Base-by-base conservation (phyloP, 2,329 filamentous ascomycete genomes). In the Endothia cerciana region DNA sequence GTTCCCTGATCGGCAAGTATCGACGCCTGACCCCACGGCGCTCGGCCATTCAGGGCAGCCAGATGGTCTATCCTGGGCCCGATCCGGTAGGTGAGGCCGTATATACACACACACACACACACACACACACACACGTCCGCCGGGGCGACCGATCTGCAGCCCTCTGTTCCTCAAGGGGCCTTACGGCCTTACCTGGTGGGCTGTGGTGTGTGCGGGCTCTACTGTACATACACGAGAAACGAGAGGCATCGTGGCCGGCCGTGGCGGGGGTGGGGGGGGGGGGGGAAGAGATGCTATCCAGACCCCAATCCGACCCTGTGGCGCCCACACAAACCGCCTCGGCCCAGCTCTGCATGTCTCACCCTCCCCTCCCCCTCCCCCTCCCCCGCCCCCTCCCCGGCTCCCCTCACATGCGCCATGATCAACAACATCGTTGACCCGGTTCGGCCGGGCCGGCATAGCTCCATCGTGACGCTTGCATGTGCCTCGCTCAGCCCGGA, bases 1-100 rank as follows among this genome's bases (percentile, higher is more conserved):
- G 36, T 58, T 25, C 55, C 36, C 36, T 28, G 11, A 41, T 28
- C n/a, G 36, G 55, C 36, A 58, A 40, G 36, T 40, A 28, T 58
- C 36, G 36, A 28, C 55, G 13, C 22, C 17, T 41, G n/a, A 41
- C 19, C 2, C 36, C 36, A 7, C 53, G 30, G 53, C 17, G 22
- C 8, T 33, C 19, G 33, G 25, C 55, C 36, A 19, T 28, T 13
- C 36, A 17, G 30, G 55, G n/a, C n/a, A 22, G n/a, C 36, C 36
- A 22, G 11, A 28, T 41, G 15, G 17, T 17, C 5, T 25, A 13
- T 13, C n/a, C 55, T 7, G 55, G 2, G 7, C 55, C n/a, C 55
- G n/a, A 40, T 58, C 10, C 51, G 51, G 51, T 55, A 55, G 51
- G 51, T 55, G 7, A 55, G 19, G 51, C 47, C 47, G 25, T 15